Base-by-base conservation (phyloP, 2,329 filamentous ascomycete species). In the Calonectria henricotiae region DNA sequence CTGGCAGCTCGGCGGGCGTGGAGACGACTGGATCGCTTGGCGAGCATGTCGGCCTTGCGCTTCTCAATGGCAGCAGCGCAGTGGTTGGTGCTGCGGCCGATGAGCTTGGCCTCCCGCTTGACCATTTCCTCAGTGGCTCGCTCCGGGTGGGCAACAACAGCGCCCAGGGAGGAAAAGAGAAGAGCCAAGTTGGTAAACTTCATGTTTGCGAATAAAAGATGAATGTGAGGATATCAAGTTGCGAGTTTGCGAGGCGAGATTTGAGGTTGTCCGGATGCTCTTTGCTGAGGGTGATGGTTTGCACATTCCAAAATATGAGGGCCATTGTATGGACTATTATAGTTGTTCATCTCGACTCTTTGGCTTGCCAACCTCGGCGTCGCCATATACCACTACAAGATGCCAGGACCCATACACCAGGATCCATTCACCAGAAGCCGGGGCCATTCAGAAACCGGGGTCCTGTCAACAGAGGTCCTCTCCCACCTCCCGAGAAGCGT, bases 61-160 rank as follows among this genome's bases (percentile, higher is more conserved):
- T 68, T 71, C 30, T 71, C 69, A 41, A 71, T 68, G 20, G 55
- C 65, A 15, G 65, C 65, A 13, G 69, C 69, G 37, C 69, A 71
- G 43, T 65, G 58, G 69, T 68, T 65, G n/a, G 49, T 68, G 65
- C 61, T 62, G 17, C 69, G 44, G 9, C 69, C 69, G 13, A 71
- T 63, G 12, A 71, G 25, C 37, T 35, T 30, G 9, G 65, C 61
- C 54, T 71, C 69, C 7, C 49, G 32, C 43, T 68, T 68, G 35
- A 51, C 60, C 9, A 63, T 12, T 32, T 68, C 66, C 17, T 47
- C 66, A 5, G 66, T 64, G 23, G 62, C 58, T 27, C 47, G 47
- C 41, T 68, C 65, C 1, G 65, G 65, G 39, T 68, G 65, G 49
- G 65, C 65, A 62, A 63, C 9, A n/a, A 63, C 65, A 13, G 47